A percentile compares a stretch with the other conserved stretches of the same genome.
phyloP scores from a whole-genome alignment of 2,329 filamentous ascomycete species.

The Teratosphaeriaceae sp. region DNA sequence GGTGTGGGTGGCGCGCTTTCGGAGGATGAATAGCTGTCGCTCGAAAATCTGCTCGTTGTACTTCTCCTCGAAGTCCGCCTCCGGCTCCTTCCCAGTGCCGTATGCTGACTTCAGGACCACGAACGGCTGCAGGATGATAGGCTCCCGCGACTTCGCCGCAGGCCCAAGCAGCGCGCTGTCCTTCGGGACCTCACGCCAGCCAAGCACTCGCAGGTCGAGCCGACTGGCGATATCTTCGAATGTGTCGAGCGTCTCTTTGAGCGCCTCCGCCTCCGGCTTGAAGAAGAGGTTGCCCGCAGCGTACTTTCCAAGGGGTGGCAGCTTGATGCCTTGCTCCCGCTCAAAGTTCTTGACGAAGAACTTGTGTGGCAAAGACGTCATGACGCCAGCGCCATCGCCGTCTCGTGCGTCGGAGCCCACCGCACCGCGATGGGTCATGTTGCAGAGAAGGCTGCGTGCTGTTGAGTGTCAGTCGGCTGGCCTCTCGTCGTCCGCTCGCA shows the following conservation, averaged over 20 bases:
- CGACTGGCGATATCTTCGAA: constrained; percentile 92
- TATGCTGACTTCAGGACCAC: constrained; percentile 83
- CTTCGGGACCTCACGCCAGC: constrained; percentile 92
- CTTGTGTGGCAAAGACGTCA: constrained; percentile 97
- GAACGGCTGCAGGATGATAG: constrained; percentile 91
- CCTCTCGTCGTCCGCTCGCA: background rate
- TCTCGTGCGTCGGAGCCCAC: constrained; percentile 97
- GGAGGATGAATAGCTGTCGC: constrained; percentile 85
- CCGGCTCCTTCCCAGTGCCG: constrained; percentile 71
- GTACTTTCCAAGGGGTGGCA: constrained; percentile 87
- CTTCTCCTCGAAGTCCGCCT: constrained; percentile 66
- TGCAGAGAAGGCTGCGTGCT: constrained; percentile 93
- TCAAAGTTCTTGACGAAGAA: constrained; percentile 99
- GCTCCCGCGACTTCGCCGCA: constrained; percentile 88
- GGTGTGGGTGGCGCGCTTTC: constrained; percentile 90
- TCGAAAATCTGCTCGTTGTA: constrained; percentile 87
- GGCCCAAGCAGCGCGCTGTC: constrained; percentile 91
- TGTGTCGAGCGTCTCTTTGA: constrained; percentile 83
- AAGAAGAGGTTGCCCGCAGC: constrained; percentile 98
- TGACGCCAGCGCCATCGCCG: constrained; percentile 96
- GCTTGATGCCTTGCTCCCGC: constrained; percentile 77
- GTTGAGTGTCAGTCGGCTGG: constrained; percentile 28
- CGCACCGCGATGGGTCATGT: constrained; percentile 99
- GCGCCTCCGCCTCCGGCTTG: constrained; percentile 85
- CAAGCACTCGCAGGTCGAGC: constrained; percentile 81